phyloP scores from a whole-genome alignment of 1,139 yeast species.

The Kurtzmaniella quercitrusa region DNA sequence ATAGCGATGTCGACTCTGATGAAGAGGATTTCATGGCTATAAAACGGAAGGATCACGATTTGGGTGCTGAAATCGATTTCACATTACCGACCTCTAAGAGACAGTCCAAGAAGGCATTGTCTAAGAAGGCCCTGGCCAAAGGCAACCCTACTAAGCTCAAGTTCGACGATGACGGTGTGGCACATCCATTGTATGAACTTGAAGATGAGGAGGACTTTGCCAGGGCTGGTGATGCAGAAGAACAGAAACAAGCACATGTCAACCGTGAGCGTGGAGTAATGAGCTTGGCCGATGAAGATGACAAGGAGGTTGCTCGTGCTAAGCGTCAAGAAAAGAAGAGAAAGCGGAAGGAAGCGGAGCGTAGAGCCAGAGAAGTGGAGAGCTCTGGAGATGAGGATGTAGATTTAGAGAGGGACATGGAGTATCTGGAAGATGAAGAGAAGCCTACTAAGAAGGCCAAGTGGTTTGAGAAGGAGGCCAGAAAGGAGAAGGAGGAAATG shows the following conservation, averaged over 20 bases:
- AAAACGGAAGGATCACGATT: conserved; percentile 69
- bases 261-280: conserved; percentile 61
- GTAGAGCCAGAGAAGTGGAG: conserved; percentile 40
- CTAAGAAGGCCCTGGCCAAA: conserved; percentile 72
- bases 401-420: conserved; percentile 50
- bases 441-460: conserved; percentile 52
- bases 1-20: conserved; percentile 38
- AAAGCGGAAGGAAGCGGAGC: conserved; percentile 76
- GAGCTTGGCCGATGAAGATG: conserved; percentile 69
- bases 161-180: conserved; percentile 91
- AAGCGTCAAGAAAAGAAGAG: conserved; percentile 88
- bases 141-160: conserved; percentile 74
- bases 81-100: conserved; percentile 72
- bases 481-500: conserved; percentile 35
- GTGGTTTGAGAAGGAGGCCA: conserved; percentile 45
- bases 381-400: conserved; percentile 29
- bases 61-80: conserved; percentile 61
- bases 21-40: conserved; percentile 76
- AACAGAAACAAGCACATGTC: conserved; percentile 66
- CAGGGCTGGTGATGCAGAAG: conserved; percentile 67
- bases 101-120: conserved; percentile 80
- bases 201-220: conserved; percentile 87
- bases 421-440: conserved; percentile 27
- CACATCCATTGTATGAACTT: conserved; percentile 87
- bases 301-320: conserved; percentile 75